Conservation (phyloP, 495 filamentous ascomycete species). For the Aeminium ludgeri region DNA sequence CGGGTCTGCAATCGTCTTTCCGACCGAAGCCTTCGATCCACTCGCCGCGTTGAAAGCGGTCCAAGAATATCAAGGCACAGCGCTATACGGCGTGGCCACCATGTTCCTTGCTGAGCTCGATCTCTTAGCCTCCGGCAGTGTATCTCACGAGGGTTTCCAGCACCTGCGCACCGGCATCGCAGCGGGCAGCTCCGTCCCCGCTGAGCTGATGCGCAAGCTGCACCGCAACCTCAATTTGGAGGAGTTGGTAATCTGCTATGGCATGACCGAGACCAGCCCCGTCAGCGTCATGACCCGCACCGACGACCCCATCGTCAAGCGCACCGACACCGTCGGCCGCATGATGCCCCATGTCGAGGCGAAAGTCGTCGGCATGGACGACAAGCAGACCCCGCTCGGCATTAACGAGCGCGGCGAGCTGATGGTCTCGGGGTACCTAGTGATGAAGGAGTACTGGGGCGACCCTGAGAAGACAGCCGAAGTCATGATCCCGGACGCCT, state of each 20-base stretch:
- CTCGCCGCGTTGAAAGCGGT: constrained; percentile 50
- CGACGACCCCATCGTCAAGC: constrained; percentile 59
- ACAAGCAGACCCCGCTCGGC: constrained; percentile 41
- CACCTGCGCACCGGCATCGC: constrained; percentile 75
- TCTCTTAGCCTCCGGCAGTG: constrained; percentile 40
- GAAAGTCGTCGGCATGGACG: constrained; percentile 57
- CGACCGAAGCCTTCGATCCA: constrained; percentile 75
- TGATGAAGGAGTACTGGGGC: constrained; percentile 84
- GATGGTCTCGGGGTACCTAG: constrained; percentile 65
- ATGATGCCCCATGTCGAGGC: constrained; percentile 68
- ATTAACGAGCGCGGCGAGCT: constrained; percentile 60
- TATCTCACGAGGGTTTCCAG: constrained; percentile 43
- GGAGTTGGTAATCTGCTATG: constrained; percentile 89
- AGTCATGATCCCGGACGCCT: constrained; percentile 45
- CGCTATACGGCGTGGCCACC: constrained; percentile 83
- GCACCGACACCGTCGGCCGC: constrained; percentile 59
- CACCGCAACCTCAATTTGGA: constrained; percentile 60
- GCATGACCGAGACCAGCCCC: constrained; percentile 96
- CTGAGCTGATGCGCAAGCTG: constrained; percentile 67
- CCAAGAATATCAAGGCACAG: constrained; percentile 61
- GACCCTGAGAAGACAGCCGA: constrained; percentile 52
- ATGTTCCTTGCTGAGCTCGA: constrained; percentile 90
- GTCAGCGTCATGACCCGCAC: constrained; percentile 82
- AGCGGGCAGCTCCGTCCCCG: constrained; percentile 71
- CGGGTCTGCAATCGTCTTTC: constrained; percentile 66